Conservation (phyloP, 106 monocot species). For the Platanthera guangdongensis region DNA sequence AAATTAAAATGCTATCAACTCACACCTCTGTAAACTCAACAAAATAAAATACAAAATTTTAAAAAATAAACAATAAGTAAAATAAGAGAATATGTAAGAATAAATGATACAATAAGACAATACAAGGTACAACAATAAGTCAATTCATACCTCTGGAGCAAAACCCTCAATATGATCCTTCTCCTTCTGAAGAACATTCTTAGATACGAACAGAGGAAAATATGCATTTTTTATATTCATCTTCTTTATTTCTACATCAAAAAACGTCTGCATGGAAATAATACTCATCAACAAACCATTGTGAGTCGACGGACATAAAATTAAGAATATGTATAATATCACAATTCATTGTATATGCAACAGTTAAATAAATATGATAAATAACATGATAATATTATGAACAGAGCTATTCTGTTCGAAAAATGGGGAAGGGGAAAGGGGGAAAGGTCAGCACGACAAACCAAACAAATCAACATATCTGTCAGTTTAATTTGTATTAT, state of each 20-base stretch:
- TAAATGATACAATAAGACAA: neutral
- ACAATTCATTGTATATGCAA: neutral
- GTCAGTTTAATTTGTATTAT: no score
- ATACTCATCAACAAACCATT: constrained; percentile 29
- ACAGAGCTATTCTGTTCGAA: neutral
- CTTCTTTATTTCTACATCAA: no score
- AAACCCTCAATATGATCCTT: constrained; percentile 94
- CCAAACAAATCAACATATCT: no score
- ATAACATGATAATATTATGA: neutral
- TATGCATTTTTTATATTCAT: no score
- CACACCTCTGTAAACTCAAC: neutral
- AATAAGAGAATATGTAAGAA: neutral
- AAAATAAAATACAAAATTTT: neutral
- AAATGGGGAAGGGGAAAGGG: neutral
- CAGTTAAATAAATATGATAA: neutral
- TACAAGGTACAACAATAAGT: neutral
- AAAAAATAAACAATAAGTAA: neutral
- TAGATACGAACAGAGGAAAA: no score
- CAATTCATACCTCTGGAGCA: constrained; percentile 75
- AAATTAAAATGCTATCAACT: neutral
- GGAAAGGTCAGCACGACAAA: neutral
- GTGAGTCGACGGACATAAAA: constrained; percentile 18
- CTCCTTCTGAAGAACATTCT: no score
- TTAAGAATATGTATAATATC: neutral
- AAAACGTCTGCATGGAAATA: neutral